Evolutionary conservation across 129 eudicot species (phyloP), one percentile per base, ranked within the genome.

Genomic region (Flaveria trinervia): DNA sequence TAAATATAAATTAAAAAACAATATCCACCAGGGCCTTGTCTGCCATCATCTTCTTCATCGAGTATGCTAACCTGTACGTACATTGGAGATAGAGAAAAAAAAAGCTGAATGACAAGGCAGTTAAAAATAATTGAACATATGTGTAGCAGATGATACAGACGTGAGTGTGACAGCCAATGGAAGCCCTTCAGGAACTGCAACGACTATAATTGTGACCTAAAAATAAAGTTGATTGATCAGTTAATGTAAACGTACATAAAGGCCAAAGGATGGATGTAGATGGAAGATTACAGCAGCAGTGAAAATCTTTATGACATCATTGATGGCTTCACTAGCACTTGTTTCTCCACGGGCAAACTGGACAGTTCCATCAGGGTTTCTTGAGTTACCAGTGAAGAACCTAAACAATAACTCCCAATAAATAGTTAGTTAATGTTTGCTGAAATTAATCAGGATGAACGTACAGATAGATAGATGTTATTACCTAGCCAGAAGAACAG

Each of bases 121-220:
- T 11, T 0, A 61, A 39, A 26, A 11, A 18, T 61, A 41, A 22
- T 9, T 73, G 45, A 45, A 51, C 13, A 33, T 33, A 33, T 64
- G 50, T 57, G 13, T 8, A 11, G 7, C 49, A 45, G 13, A 11
- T 8, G 49, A 75, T 51, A 83, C 96, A 75, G 81, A 93, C 98
- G 97, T 93, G 78, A 93, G 80, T 33, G 98, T 93, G 65, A 93
- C 98, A 77, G 98, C 98, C 73, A 93, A 87, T 30, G 98, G 98
- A 82, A 93, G 97, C 75, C 98, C 98, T 88, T 93, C 98, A 49
- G 98, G 98, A 54, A 93, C 98, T 45, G 98, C 98, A 65, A 93
- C 97, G 72, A 93, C 98, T 77, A 93, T 92, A 73, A 93, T 90
- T 9, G 98, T 93, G 66, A 93, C 98, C 98, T 93, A 79, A 75